Base-by-base conservation (phyloP, 139 green algal genomes). In the Chlorella sp. region DNA sequence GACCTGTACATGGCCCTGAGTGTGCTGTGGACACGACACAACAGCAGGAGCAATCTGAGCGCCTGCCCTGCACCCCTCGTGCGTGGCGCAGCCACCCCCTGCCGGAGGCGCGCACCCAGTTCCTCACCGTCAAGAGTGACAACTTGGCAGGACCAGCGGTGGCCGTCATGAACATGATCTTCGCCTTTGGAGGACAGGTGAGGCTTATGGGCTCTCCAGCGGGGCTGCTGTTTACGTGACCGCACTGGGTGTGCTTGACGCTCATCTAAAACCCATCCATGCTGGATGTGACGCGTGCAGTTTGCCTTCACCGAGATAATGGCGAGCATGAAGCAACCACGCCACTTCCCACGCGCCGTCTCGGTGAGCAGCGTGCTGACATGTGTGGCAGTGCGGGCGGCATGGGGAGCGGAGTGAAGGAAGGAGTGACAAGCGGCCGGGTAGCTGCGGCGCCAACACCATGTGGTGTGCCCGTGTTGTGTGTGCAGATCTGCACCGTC, bases 301-400 rank as follows among this genome's bases (percentile, higher is more conserved):
- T 88, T 85, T 74, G 83, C 81, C 0, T 86, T 82, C 71, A 59
- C 77, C 30, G 80, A 84, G 73, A 71, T 87, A 27, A 70, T 84
- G 32, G 66, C 60, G 3, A 70, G 33, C 49, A 84, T 84, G 78
- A 62, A 31, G 32, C 29, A 30, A 32, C 81, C 84, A 2, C 4
- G 0, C 0, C 60, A 71, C 29, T 87, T 89, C 72, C 65, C 75
- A 1, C 26, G 31, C 1, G 77, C 83, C 5, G 77, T 86, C 5
- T 32, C 4, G 1, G 50, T 74, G 42, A 55, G 42, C 10, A 24
- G 42, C 42, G 42, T 10, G 42, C 17, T 10, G 42, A 17, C 42
- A 55, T n/a, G n/a, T 55, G 42, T 55, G 17, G 10, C 42, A 55
- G 42, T 55, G 42, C 17, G 42, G 42, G 42, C 17, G 42, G n/a